Evolutionary conservation across 2,329 filamentous ascomycete genomes (phyloP).

Genomic region (Cryphonectria radicalis): DNA sequence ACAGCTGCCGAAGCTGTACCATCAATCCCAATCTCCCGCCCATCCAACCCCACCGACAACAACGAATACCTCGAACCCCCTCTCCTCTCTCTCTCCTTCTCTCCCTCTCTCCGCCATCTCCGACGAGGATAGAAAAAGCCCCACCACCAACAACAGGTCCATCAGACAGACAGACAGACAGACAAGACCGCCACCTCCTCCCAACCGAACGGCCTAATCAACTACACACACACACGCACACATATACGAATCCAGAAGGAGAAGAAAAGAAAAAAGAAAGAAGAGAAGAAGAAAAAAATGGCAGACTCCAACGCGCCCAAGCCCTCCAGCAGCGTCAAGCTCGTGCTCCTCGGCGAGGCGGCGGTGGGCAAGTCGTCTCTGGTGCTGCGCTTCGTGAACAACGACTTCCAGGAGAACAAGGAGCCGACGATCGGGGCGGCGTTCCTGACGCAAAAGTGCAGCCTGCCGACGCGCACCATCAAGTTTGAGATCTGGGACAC

Average conservation of each 20-base stretch:
- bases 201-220: not conserved
- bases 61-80: not conserved
- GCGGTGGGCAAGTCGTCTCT: slow-evolving; percentile 99
- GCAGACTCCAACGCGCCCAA: slow-evolving; percentile 80
- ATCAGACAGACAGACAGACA: not conserved
- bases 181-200: not conserved
- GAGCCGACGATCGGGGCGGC: slow-evolving; percentile 98
- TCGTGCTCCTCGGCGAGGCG: slow-evolving; percentile 95
- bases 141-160: not conserved
- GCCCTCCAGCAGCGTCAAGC: slow-evolving; percentile 99
- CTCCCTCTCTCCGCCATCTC: not conserved
- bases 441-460: slow-evolving; percentile 98
- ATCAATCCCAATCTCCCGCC: not conserved
- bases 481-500: slow-evolving; percentile 99
- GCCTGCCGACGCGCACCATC: slow-evolving; percentile 88
- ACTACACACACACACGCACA: not conserved
- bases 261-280: slow-evolving; percentile 16
- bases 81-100: no score
- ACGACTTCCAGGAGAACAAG: slow-evolving; percentile 99
- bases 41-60: not conserved
- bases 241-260: slow-evolving; percentile 8
- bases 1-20: not conserved
- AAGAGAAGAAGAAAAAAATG: slow-evolving; percentile 53
- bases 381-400: slow-evolving; percentile 97
- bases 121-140: not conserved